These are phyloP conservation scores for Elsinoe arachidis DNA, from an alignment of 2,329 filamentous ascomycete genomes.

Conservation along the genomic window DNA sequence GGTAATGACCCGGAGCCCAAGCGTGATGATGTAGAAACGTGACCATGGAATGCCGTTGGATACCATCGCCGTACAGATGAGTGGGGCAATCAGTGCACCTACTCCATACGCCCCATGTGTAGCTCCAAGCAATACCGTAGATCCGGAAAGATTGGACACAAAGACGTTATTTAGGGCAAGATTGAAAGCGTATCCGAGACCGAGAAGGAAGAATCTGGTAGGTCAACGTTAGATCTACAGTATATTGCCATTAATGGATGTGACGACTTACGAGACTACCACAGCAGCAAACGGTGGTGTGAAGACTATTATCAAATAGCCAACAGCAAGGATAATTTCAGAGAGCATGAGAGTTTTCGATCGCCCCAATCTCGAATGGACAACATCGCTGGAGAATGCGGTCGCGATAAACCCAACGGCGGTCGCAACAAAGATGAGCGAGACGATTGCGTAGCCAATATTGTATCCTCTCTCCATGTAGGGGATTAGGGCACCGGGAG, in stretches of 20 bases:
- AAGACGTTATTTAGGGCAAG: slow-evolving; percentile 51
- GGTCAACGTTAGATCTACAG: slow-evolving; percentile 15
- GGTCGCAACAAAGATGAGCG: slow-evolving; percentile 71
- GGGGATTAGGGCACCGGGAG: slow-evolving; percentile 69
- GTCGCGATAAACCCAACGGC: slow-evolving; percentile 68
- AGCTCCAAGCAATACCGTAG: slow-evolving; percentile 47
- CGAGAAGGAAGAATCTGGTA: slow-evolving; percentile 57
- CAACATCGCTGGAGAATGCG: slow-evolving; percentile 58
- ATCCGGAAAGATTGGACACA: slow-evolving; percentile 44
- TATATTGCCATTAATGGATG: not conserved
- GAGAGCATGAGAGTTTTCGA: slow-evolving; percentile 54
- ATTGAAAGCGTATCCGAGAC: slow-evolving; percentile 43
- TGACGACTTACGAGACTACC: slow-evolving; percentile 38
- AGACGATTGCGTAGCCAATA: slow-evolving; percentile 71
- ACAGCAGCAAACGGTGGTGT: slow-evolving; percentile 63
- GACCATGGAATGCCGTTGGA: slow-evolving; percentile 56
- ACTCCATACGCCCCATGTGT: slow-evolving; percentile 56
- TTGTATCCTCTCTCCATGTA: slow-evolving; percentile 69
- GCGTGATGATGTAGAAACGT: slow-evolving; percentile 61
- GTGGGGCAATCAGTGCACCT: slow-evolving; percentile 51
- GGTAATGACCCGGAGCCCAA: slow-evolving; percentile 51
- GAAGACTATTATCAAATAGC: slow-evolving; percentile 57
- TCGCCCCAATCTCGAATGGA: slow-evolving; percentile 56
- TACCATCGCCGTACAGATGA: slow-evolving; percentile 66
- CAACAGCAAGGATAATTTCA: slow-evolving; percentile 48